These are phyloP conservation scores for Citrus glauca DNA, from an alignment of 345 rosid genomes.

Conservation along the genomic window DNA sequence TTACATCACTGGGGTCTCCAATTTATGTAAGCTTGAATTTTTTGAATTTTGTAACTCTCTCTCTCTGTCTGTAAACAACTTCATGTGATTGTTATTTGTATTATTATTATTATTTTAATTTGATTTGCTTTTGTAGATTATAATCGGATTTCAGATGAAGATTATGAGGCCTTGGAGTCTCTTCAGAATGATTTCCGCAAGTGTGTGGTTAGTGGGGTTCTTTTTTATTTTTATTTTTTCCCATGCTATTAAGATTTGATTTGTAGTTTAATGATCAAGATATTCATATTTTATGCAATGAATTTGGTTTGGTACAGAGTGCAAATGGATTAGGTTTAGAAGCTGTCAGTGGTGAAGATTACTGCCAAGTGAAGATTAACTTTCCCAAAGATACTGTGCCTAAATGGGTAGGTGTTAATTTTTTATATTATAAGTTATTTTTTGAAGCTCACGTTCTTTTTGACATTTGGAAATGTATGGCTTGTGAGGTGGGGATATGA, in stretches of 20 bases:
- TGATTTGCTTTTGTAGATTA: conserved; percentile 40
- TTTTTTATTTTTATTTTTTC: neutral
- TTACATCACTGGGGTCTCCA: conserved; percentile 73
- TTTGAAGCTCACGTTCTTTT: neutral
- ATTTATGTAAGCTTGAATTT: conserved; percentile 38
- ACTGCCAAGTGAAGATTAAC: conserved; percentile 57
- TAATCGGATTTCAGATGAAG: conserved; percentile 52
- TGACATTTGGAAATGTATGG: neutral
- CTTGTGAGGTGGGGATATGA: neutral
- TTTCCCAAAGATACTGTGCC: conserved; percentile 77
- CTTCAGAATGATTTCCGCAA: conserved; percentile 64
- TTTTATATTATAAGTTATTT: neutral
- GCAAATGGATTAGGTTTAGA: conserved; percentile 88
- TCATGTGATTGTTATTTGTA: conserved; percentile 3
- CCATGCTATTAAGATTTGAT: neutral
- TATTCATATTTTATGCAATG: neutral
- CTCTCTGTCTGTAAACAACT: neutral
- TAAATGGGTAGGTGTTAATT: conserved; percentile 65
- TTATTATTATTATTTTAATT: neutral
- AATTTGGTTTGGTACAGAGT: conserved; percentile 42
- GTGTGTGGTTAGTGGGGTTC: conserved; percentile 70
- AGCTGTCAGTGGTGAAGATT: conserved; percentile 54
- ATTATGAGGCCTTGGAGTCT: conserved; percentile 64
- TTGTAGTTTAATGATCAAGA: neutral
- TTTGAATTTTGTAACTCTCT: neutral